Conservation (phyloP, 495 filamentous ascomycete genomes). For the Lophium mytilinum region DNA sequence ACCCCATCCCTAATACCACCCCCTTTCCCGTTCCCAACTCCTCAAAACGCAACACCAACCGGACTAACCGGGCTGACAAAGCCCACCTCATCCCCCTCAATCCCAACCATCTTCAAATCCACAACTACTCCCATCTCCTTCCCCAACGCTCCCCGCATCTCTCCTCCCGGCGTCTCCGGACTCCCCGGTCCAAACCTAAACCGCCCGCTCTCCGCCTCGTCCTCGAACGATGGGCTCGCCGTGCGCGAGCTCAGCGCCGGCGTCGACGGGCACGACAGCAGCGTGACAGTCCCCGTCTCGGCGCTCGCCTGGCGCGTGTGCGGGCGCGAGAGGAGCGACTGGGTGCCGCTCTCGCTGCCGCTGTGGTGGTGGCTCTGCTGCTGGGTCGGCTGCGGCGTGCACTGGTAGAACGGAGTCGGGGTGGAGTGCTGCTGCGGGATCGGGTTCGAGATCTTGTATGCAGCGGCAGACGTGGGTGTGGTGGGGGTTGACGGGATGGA, state of each 20-base stretch:
- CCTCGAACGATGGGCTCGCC: not conserved
- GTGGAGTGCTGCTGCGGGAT: not conserved
- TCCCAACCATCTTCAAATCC: conserved; percentile 11
- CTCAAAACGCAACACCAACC: conserved; percentile 21
- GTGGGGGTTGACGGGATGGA: conserved; percentile 15
- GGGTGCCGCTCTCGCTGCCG: conserved; percentile 6
- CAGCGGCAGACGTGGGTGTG: not conserved
- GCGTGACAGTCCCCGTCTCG: conserved; percentile 19
- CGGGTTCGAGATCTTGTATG: conserved; percentile 3
- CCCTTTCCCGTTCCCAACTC: not conserved
- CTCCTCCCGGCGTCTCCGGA: not conserved
- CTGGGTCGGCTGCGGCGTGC: conserved; percentile 1
- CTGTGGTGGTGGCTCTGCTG: not conserved
- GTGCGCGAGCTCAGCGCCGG: conserved; percentile 11
- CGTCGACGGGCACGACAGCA: conserved; percentile 10
- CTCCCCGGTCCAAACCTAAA: not conserved
- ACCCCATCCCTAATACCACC: not conserved
- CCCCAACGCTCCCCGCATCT: not conserved
- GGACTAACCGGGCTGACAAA: conserved; percentile 5
- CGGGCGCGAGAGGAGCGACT: conserved; percentile 7
- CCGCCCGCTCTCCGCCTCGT: not conserved
- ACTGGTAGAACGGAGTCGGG: conserved; percentile 14
- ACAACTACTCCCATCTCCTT: conserved; percentile 12
- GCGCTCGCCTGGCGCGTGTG: conserved; percentile 15
- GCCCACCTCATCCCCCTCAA: not conserved